A percentile compares a stretch with the other conserved stretches of the same genome.
These are phyloP conservation scores for Sporisorium sorghi DNA, from an alignment of 1,284 basidiomycete genomes.

Conservation along the genomic window DNA sequence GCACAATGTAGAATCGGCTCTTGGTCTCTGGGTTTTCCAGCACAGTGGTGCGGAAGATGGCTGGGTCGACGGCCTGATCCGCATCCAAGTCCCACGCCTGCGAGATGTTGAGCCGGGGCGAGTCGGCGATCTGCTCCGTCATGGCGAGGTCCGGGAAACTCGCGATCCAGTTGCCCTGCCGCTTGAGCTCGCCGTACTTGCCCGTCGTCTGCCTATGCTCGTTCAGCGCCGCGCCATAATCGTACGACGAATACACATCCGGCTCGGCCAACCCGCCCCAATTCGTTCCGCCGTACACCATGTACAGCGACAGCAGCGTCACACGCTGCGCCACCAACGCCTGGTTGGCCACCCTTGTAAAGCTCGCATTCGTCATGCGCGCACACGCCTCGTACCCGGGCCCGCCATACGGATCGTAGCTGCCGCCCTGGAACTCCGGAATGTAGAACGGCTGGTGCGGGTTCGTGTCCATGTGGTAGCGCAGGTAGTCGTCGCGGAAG, in stretches of 20 bases:
- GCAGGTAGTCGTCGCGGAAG: constrained; percentile 52
- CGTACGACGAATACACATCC: constrained; percentile 70
- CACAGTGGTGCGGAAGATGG: constrained; percentile 30
- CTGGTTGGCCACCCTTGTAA: constrained; percentile 46
- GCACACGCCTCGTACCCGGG: constrained; percentile 47
- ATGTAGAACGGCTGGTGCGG: constrained; percentile 77
- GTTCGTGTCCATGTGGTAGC: constrained; percentile 68
- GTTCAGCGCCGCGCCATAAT: constrained; percentile 61
- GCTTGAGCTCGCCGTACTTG: constrained; percentile 54
- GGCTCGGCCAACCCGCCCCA: constrained; percentile 68
- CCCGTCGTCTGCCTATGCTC: constrained; percentile 46
- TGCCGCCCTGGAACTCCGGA: constrained; percentile 73
- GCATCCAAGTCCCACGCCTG: constrained; percentile 20
- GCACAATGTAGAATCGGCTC: constrained; percentile 76
- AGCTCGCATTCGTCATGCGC: constrained; percentile 45
- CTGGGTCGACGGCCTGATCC: constrained; percentile 2
- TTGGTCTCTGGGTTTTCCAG: constrained; percentile 39
- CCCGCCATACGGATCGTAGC: constrained; percentile 56
- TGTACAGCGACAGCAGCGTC: constrained; percentile 74
- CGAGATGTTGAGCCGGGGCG: constrained; percentile 30
- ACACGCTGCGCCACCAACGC: constrained; percentile 45
- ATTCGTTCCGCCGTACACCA: constrained; percentile 80
- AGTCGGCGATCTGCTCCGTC: constrained; percentile 33
- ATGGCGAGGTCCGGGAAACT: constrained; percentile 54
- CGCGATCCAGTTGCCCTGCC: constrained; percentile 45